phyloP scores from a whole-genome alignment of 225 moss, liverwort and hornwort genomes.

The Bryoerythrophyllum caledonicum region DNA sequence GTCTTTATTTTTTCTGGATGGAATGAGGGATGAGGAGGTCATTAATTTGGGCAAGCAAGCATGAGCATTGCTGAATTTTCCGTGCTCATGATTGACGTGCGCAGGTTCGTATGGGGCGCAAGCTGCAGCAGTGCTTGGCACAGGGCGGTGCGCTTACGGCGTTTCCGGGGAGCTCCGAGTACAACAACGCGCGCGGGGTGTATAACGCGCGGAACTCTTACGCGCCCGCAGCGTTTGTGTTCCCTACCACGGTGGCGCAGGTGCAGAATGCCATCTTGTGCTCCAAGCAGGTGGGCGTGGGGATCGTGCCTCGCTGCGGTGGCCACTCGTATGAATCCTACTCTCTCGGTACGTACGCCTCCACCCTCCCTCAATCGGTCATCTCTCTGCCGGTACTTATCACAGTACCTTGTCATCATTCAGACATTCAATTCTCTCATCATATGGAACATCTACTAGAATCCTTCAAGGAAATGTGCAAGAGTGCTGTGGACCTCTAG shows the following conservation, averaged over 20 bases:
- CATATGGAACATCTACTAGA: no score
- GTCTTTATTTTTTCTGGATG: no score
- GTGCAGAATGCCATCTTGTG: constrained; percentile 70
- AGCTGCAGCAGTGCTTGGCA: constrained; percentile 44
- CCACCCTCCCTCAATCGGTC: not conserved
- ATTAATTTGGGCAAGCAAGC: no score
- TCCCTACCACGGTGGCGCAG: constrained; percentile 62
- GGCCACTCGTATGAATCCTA: constrained; percentile 82
- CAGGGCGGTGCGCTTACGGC: constrained; percentile 52
- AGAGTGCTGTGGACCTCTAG: no score
- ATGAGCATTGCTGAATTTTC: no score
- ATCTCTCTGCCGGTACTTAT: no score
- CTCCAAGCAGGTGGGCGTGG: constrained; percentile 54
- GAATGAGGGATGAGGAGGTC: no score
- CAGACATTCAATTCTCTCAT: no score
- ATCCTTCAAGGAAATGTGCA: no score
- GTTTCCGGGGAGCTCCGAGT: constrained; percentile 61
- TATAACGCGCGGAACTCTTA: constrained; percentile 55
- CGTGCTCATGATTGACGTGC: no score
- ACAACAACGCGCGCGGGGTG: constrained; percentile 38
- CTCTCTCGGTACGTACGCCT: constrained; percentile 55
- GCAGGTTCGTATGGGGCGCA: constrained; percentile 35
- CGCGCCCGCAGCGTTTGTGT: constrained; percentile 71
- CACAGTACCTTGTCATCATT: no score
- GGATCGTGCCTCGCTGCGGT: constrained; percentile 74